Base-by-base conservation (phyloP, 2,329 filamentous ascomycete genomes). In the Trichoderma arundinaceum region DNA sequence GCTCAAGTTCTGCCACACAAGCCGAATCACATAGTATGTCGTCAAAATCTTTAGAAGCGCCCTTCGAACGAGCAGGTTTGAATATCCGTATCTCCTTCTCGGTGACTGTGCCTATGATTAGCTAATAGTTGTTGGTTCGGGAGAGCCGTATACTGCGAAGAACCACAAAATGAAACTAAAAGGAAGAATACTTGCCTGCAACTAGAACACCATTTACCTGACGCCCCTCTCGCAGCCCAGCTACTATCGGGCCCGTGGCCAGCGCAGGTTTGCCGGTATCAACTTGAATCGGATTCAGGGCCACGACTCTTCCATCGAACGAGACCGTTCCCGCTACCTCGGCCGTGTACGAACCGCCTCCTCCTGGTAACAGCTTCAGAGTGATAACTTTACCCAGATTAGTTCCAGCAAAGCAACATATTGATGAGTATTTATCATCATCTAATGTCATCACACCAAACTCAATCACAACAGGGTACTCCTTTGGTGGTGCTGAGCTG, bases 361-460 rank as follows among this genome's bases (percentile, higher is more conserved):
- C 84, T 13, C 89, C 84, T 0, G 95, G 95, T 2, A 98, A 80
- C 22, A 99, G 83, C 79, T 97, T 97, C 80, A 98, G 94, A 0
- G 94, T 98, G 7, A 89, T 88, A 17, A 98, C 81, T 72, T 92
- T 92, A 46, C 95, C 95, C 35, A 88, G 77, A 70, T 90, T 94
- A 0, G 95, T 98, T 19, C 95, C 95, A 1, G 96, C 91, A 71
- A 98, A 96, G 70, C 95, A 91, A 66, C 90, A 88, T 65, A 99
- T 96, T 73, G 93, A 97, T 1, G 95, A 98, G 75, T 96, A 99
- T 69, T 92, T 88, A 74, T 98, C 94, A n/a, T 90, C 91, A 49
- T 98, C 95, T 4, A 97, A 80, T 3, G 91, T 96, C 88, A 99
- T 90, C 53, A 97, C 92, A 61, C 92, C 92, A 79, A 98, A 99